These are phyloP conservation scores for Fusarium sp. DNA, from an alignment of 2,329 filamentous ascomycete genomes.

Conservation along the genomic window DNA sequence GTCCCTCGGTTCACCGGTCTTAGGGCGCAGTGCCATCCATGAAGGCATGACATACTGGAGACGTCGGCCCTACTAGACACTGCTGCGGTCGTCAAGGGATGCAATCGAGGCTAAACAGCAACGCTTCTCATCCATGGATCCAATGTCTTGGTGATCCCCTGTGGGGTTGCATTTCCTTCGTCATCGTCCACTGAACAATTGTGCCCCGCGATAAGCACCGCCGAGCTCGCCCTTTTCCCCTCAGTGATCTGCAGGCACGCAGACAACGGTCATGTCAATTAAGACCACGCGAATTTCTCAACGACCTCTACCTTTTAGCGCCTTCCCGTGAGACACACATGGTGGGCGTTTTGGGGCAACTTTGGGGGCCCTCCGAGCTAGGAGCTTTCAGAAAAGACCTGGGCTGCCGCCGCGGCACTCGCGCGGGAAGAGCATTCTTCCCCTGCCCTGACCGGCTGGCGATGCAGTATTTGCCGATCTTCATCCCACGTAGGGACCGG, in stretches of 20 bases:
- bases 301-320: background rate
- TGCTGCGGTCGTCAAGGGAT: conserved; percentile 1
- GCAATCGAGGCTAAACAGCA: conserved; percentile 13
- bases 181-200: conserved; percentile 15
- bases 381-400: background rate
- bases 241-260: conserved; percentile 41
- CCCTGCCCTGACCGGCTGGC: conserved; percentile 3
- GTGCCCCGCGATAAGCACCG: conserved; percentile 34
- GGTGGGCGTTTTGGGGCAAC: background rate
- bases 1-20: background rate
- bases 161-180: conserved; percentile 30
- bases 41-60: background rate
- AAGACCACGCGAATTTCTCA: conserved; percentile 17
- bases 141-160: conserved; percentile 18
- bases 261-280: conserved; percentile 12
- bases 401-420: conserved; percentile 11
- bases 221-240: conserved; percentile 27
- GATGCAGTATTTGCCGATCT: conserved; percentile 29
- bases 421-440: conserved; percentile 2
- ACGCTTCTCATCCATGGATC: conserved; percentile 12
- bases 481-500: conserved; percentile 29
- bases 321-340: conserved; percentile 1
- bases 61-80: conserved; percentile 6
- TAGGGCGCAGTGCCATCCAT: background rate
- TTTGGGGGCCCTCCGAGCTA: background rate